A percentile compares a stretch with the other conserved stretches of the same genome.
These are phyloP conservation scores for Fusarium sp. DNA, from an alignment of 2,329 filamentous ascomycete species.

Conservation along the genomic window DNA sequence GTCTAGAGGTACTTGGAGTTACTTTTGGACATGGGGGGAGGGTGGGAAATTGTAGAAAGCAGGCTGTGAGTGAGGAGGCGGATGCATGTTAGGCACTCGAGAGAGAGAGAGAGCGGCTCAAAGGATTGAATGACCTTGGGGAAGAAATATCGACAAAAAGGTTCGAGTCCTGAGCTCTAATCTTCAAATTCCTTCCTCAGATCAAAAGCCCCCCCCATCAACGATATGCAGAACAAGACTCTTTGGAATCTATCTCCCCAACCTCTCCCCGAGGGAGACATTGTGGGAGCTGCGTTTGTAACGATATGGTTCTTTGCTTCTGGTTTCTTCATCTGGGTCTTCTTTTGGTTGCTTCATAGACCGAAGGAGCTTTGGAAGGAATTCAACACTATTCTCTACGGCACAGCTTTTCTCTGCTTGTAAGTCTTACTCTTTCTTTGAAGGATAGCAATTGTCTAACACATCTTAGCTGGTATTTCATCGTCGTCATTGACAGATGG, in stretches of 20 bases:
- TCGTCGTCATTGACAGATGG: conserved; percentile 19
- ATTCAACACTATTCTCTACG: conserved; percentile 13
- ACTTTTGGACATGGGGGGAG: background rate
- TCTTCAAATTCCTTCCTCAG: background rate
- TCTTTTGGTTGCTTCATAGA: background rate
- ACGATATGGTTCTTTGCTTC: conserved; percentile 18
- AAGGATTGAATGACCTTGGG: background rate
- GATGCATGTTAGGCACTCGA: background rate
- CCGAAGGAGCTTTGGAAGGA: conserved; percentile 10
- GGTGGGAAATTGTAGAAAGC: background rate
- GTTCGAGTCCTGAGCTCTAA: background rate
- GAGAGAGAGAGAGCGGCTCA: background rate
- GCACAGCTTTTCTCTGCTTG: conserved; percentile 6
- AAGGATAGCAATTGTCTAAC: background rate
- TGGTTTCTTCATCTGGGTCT: background rate
- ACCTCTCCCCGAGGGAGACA: conserved; percentile 1
- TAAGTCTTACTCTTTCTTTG: background rate
- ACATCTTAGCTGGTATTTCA: conserved; percentile 8
- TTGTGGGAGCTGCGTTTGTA: conserved; percentile 10
- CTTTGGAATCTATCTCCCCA: conserved; percentile 6
- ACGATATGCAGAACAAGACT: conserved; percentile 19
- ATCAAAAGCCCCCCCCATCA: too few relatives aligned
- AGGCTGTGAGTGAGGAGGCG: background rate
- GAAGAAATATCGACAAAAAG: background rate
- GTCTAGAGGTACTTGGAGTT: background rate